Percentiles rank a stretch among this genome's conserved stretches.
phyloP scores from a whole-genome alignment of 2,329 filamentous ascomycete species.

The Capronia epimyces region DNA sequence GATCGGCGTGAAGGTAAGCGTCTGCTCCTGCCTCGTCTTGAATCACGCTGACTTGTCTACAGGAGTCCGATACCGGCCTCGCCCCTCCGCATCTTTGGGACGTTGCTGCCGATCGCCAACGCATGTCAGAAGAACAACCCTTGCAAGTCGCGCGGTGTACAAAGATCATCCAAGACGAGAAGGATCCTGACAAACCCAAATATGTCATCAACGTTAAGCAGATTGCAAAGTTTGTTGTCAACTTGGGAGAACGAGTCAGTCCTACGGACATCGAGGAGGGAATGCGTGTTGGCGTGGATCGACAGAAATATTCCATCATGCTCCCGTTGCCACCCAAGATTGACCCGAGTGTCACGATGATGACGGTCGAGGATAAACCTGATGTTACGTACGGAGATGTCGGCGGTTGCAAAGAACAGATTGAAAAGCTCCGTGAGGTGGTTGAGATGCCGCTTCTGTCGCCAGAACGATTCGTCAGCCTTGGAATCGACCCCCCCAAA shows the following conservation, averaged over 20 bases:
- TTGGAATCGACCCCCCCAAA: conserved; percentile 98
- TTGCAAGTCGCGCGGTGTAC: conserved; percentile 96
- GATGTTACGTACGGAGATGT: conserved; percentile 99
- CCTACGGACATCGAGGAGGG: conserved; percentile 99
- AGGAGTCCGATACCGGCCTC: conserved; percentile 98
- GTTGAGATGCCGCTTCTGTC: conserved; percentile 97
- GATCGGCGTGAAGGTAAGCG: conserved; percentile 60
- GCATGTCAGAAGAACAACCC: conserved; percentile 97
- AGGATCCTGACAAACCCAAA: conserved; percentile 96
- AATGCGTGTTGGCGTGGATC: conserved; percentile 96
- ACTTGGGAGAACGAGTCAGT: conserved; percentile 91
- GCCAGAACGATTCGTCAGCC: conserved; percentile 92
- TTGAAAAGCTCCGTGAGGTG: conserved; percentile 96
- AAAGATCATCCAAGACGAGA: conserved; percentile 97
- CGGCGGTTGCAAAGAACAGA: conserved; percentile 98
- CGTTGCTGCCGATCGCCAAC: conserved; percentile 92
- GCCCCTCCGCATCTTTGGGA: conserved; percentile 99
- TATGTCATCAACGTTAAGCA: conserved; percentile 99
- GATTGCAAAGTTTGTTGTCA: conserved; percentile 98
- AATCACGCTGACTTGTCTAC: conserved; percentile 17
- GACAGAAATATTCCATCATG: conserved; percentile 99
- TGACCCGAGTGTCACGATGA: conserved; percentile 98
- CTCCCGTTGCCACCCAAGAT: conserved; percentile 95
- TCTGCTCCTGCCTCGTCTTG: not conserved
- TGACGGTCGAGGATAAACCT: conserved; percentile 99